Conservation (phyloP, 2,329 filamentous ascomycete genomes). For the Fusarium foetens region DNA sequence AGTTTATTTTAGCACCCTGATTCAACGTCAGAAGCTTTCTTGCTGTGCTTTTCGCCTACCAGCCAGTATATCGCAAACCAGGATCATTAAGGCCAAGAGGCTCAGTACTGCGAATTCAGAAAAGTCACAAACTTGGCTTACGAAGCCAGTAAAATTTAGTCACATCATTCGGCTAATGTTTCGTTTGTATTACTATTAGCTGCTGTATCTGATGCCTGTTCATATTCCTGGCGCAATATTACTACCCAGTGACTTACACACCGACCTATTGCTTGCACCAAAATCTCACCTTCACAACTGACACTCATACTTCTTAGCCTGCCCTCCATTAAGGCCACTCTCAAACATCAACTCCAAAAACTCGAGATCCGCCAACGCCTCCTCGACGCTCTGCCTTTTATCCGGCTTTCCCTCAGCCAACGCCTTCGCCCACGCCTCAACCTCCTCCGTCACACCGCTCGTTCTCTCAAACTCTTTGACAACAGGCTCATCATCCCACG, state of each 20-base stretch:
- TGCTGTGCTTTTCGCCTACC: neutral
- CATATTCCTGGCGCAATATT: neutral
- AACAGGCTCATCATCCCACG: constrained; percentile 47
- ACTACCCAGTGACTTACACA: neutral
- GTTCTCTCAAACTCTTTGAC: constrained; percentile 60
- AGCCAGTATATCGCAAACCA: neutral
- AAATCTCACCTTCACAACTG: constrained; percentile 42
- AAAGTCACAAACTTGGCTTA: neutral
- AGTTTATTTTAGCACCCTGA: neutral
- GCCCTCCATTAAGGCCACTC: constrained; percentile 58
- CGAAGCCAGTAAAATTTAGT: neutral
- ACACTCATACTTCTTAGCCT: constrained; percentile 52
- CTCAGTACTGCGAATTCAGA: neutral
- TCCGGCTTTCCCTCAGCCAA: constrained; percentile 60
- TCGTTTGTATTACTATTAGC: neutral
- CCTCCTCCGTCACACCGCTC: constrained; percentile 67
- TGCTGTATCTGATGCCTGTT: neutral
- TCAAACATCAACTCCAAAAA: constrained; percentile 63
- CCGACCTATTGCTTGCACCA: neutral
- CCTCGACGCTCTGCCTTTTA: constrained; percentile 63
- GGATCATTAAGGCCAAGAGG: neutral
- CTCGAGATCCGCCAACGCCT: constrained; percentile 70
- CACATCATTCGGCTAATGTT: neutral
- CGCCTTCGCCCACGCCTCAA: constrained; percentile 68
- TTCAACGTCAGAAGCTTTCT: too few species aligned